Conservation (phyloP, 208 protist species). For the Leishmania aethiopica region DNA sequence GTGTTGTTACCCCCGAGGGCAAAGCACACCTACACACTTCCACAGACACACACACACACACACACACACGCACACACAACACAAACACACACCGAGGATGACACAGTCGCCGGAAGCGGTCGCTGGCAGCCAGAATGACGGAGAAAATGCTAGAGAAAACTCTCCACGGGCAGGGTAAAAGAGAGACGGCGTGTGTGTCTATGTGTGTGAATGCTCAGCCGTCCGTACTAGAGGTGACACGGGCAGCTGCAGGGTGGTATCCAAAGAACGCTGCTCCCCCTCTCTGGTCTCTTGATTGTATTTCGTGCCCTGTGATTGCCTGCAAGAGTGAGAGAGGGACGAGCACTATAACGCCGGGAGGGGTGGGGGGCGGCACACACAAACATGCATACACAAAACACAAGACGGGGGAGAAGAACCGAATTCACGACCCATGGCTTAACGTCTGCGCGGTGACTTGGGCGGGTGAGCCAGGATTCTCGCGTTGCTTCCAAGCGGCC, state of each 20-base stretch:
- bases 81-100: not conserved
- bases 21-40: not conserved
- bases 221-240: not conserved
- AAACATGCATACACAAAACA: not conserved
- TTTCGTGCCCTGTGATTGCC: not conserved
- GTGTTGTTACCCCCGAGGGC: not conserved
- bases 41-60: not conserved
- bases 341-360: not conserved
- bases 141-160: not conserved
- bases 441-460: not conserved
- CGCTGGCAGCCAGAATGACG: not conserved
- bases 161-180: not conserved
- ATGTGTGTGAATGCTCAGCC: not conserved
- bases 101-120: not conserved
- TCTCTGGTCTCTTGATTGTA: not conserved
- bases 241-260: not conserved
- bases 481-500: not conserved
- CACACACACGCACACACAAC: not conserved
- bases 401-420: not conserved
- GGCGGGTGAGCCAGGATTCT: not conserved
- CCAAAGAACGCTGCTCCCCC: not conserved
- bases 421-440: not conserved
- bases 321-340: not conserved
- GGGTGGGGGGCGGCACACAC: not conserved
- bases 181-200: not conserved